Base-by-base conservation (phyloP, 345 rosid genomes). In the Hibiscus mutabilis region DNA sequence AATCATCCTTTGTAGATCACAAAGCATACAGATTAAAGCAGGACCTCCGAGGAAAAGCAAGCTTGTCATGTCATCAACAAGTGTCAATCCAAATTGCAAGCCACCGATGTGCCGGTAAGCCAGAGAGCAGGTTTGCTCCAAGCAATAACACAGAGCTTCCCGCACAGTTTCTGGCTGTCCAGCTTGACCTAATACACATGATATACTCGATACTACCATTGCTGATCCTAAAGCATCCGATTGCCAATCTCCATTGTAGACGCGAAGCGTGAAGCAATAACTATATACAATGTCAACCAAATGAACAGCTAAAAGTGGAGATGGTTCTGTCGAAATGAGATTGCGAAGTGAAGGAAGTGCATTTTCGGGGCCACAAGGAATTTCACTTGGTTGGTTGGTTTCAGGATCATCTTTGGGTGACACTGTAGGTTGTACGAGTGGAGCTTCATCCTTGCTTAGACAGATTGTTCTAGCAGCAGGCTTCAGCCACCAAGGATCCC, bases 401-500 rank as follows among this genome's bases (percentile, higher is more conserved):
- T 66, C 77, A 15, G 9, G 67, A 46, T 71, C 68, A 46, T 82
- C 70, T 40, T 71, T 74, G 3, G 37, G 14, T 13, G 77, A 55
- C 42, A 66, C 71, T 27, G 83, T 60, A 33, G 87, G 79, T 63
- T 86, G 96, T 60, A 92, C 78, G 11, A 92, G 88, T 44, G 70
- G 84, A 57, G 86, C 81, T 70, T 98, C 99, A 33, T 81, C 83
- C 63, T 71, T 74, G 60, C 96, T 82, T 31, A 89, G 88, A 62
- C 81, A 74, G 66, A 92, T 83, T 63, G 77, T 76, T 75, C 81
- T 74, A 37, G 96, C 96, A 65, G 89, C 84, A 82, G 88, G 86
- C 49, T 74, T 83, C 70, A 89, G 73, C 99, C 99, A 95, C 98
- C 99, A 95, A 51, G 99, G 99, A 31, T 88, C 93, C 99, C 99